Conservation (phyloP, 164 flowering plant genomes). For the Saururus chinensis region DNA sequence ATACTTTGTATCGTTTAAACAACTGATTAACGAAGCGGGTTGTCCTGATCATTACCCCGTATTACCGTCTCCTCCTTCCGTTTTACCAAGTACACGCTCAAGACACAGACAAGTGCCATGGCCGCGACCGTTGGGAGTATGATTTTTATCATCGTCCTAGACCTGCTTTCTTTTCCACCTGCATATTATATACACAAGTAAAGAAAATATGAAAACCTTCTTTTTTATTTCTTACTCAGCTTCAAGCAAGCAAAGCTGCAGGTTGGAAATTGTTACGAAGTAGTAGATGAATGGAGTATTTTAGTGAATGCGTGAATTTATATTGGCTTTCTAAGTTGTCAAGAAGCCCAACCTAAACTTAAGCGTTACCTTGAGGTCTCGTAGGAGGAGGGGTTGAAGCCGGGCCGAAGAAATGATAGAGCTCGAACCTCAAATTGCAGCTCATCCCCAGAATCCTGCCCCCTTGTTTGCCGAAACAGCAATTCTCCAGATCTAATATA, state of each 20-base stretch:
- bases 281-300: too few relatives aligned
- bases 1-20: neutral
- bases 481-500: neutral
- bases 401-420: constrained; percentile 13
- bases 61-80: neutral
- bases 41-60: neutral
- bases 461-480: constrained; percentile 17
- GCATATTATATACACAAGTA: neutral
- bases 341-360: neutral
- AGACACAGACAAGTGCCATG: neutral
- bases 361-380: neutral
- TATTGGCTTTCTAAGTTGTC: too few relatives aligned
- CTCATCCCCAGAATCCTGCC: constrained; percentile 19
- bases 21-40: neutral
- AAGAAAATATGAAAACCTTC: neutral
- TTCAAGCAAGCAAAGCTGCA: too few relatives aligned
- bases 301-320: too few relatives aligned
- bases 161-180: neutral
- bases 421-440: constrained; percentile 25
- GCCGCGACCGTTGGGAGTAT: neutral
- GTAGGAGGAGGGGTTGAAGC: neutral
- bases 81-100: constrained; percentile 1
- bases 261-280: too few relatives aligned
- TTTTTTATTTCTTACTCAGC: too few relatives aligned
- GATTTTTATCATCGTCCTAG: neutral